phyloP scores from a whole-genome alignment of 2,329 filamentous ascomycete genomes.

The Sarocladium strictum region DNA sequence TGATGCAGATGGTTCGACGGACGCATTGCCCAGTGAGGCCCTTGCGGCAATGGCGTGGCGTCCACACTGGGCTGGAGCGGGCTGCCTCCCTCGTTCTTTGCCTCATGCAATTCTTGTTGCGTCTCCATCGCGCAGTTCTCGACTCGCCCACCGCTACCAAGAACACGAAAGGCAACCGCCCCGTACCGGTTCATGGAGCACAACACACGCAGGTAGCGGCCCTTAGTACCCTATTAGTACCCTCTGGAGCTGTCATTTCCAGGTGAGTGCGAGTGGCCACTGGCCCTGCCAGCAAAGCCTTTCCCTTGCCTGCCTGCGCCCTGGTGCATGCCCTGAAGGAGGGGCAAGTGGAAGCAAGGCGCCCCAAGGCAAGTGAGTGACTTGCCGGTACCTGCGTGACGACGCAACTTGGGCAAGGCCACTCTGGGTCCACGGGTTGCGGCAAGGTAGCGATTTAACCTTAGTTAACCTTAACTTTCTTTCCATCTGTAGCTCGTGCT shows the following conservation, averaged over 20 bases:
- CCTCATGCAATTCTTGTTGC: neutral
- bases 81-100: constrained; percentile 3
- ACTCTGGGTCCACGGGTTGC: neutral
- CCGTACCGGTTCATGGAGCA: neutral
- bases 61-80: neutral
- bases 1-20: neutral
- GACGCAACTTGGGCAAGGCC: neutral
- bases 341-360: neutral
- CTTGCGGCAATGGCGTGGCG: neutral
- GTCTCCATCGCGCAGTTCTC: constrained; percentile 1
- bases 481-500: constrained; percentile 1
- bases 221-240: neutral
- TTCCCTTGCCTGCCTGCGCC: neutral
- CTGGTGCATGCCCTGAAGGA: neutral
- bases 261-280: neutral
- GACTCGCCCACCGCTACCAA: neutral
- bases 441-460: neutral
- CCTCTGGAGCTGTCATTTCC: neutral
- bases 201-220: neutral
- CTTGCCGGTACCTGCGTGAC: neutral
- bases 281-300: neutral
- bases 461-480: neutral
- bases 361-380: neutral
- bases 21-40: neutral
- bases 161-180: neutral